A percentile compares a stretch with the other conserved stretches of the same genome.
These are phyloP conservation scores for Yarrowia osloensis DNA, from an alignment of 805 yeast genomes.

Conservation along the genomic window DNA sequence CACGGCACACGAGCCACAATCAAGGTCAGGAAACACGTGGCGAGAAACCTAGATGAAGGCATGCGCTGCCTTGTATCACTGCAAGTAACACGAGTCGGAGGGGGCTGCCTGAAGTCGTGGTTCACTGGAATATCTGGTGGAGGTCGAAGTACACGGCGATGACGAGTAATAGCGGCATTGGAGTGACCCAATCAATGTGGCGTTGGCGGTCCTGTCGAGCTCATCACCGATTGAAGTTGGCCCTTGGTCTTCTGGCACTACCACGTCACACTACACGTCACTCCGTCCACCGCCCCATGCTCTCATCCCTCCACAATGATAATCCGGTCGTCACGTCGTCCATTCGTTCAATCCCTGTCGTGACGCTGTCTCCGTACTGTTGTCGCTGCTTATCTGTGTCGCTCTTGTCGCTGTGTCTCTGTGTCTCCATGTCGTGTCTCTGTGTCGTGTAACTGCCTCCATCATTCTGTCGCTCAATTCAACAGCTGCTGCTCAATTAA, in stretches of 20 bases:
- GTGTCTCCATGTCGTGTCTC: neutral
- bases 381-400: neutral
- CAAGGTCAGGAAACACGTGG: no score
- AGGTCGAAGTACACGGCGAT: no score
- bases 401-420: neutral
- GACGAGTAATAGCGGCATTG: no score
- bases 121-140: no score
- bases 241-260: no score
- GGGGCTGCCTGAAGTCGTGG: no score
- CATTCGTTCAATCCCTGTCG: neutral
- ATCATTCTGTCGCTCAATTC: neutral
- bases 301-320: neutral
- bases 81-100: no score
- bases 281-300: neutral
- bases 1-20: no score
- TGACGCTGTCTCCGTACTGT: neutral
- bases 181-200: no score
- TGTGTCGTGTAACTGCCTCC: neutral
- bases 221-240: neutral
- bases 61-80: no score
- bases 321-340: neutral
- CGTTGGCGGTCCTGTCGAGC: no score
- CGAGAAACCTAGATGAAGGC: no score
- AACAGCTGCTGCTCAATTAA: neutral
- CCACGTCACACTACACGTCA: neutral